Evolutionary conservation across 371 early-diverging fungal genomes (phyloP), one percentile per base, ranked within the genome.

Genomic region (Sporodiniella umbellata): DNA sequence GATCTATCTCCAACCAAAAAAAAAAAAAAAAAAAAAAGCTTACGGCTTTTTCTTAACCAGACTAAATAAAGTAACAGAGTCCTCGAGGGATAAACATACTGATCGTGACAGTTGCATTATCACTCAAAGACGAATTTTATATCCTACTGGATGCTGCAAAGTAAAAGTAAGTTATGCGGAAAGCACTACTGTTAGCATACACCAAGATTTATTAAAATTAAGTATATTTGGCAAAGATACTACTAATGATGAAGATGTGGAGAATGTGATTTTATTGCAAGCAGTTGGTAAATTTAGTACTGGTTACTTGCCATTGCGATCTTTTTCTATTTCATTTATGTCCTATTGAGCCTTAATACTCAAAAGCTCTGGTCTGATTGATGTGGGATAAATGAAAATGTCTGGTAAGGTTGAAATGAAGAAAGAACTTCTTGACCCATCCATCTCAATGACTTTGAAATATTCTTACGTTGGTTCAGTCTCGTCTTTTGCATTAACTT

Each of bases 231-330:
- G 51, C 51, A 56, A 51, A 24, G 40, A 56, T 51, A 40, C 51
- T 46, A 51, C 51, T 40, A 42, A 30, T 30, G 45, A 56, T 46
- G 51, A 56, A 56, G 45, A 35, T 49, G 44, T 48, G 48, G 31
- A 56, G 31, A 56, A 56, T 49, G 50, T 44, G 43, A 39, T 48
- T 8, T 48, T 48, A 24, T 24, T 48, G 38, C 38, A 48, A 37
- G 24, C 38, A 48, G 48, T 38, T 48, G 38, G 48, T 35, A 38
- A 35, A 48, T 48, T 2, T 3, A 24, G 48, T 56, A 49, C 44
- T 49, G 48, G 56, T 50, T 56, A 56, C 50, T 56, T 45, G 51
- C 38, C 46, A 56, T 45, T 56, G 51, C 56, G 45, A 56, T n/a
- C n/a, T n/a, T n/a, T n/a, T n/a, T n/a, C n/a, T n/a, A n/a, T n/a